Evolutionary conservation across 345 rosid species (phyloP), one percentile per base, ranked within the genome.

Genomic region (Populus davidiana): DNA sequence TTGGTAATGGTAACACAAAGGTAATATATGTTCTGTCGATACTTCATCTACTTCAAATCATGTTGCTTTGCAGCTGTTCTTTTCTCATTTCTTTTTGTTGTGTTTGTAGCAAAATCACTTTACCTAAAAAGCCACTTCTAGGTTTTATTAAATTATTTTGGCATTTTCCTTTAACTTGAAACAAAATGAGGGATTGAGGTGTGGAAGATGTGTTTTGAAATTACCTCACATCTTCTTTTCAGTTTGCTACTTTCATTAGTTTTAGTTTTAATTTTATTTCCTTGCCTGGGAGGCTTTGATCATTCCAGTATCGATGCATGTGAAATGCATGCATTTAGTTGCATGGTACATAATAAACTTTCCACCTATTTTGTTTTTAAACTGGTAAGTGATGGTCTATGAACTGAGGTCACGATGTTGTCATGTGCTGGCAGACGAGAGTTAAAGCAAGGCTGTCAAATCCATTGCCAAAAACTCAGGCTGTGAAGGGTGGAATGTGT

Each of bases 391-490:
- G 61, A 65, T 71, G 63, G 41, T 54, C 35, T 14, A 33, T 62
- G 39, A 78, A 78, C 49, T 79, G 77, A 82, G 39, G 35, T 71
- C 59, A 56, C 72, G 65, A 23, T 56, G 38, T 78, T 78, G 27
- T 56, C 66, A 27, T 79, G 64, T 75, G 10, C 70, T 78, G 64
- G 20, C 83, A 90, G 90, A 73, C 63, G 23, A 90, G 82, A 83
- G 77, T 90, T 49, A 88, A 81, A 85, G 93, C 89, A 70, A 87
- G 91, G 85, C 86, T 90, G 59, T 90, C 91, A 67, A 90, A 90
- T 86, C 93, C 91, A n/a, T 49, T 82, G 86, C 93, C 93, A 35
- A 90, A 90, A 85, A 86, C 90, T 49, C 93, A 90, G 79, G 90
- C 88, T 68, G 87, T 90, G 74, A 90, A 88, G 77, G 91, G 91